These are phyloP conservation scores for Rhododendron kiyosumense DNA, from an alignment of 148 eudicot genomes.

Conservation along the genomic window DNA sequence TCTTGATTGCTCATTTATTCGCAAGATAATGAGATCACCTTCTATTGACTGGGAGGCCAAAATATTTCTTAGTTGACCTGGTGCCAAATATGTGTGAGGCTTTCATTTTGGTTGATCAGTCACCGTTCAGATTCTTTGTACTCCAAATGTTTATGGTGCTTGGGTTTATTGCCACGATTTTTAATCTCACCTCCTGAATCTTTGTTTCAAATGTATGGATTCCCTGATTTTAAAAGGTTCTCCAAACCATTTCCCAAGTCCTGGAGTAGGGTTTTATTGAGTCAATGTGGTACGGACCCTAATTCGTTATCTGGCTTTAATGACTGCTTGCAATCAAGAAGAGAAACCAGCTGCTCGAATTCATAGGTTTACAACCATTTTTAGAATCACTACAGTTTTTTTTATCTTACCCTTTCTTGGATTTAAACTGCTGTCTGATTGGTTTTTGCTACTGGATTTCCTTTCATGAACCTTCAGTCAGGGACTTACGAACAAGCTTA, in stretches of 20 bases:
- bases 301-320: not conserved
- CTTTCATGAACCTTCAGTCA: not conserved
- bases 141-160: not conserved
- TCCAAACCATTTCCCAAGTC: not conserved
- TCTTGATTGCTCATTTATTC: not conserved
- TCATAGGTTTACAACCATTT: not conserved
- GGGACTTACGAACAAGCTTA: not conserved
- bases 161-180: not conserved
- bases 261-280: not conserved
- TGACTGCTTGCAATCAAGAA: not conserved
- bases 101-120: slow-evolving; percentile 3
- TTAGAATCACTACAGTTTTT: not conserved
- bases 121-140: not conserved
- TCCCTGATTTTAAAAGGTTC: not conserved
- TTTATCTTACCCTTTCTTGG: not conserved
- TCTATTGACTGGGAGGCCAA: not conserved
- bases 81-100: not conserved
- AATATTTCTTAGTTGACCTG: not conserved
- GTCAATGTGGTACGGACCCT: not conserved
- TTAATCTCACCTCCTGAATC: not conserved
- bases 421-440: not conserved
- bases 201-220: not conserved
- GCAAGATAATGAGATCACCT: not conserved
- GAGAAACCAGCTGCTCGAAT: not conserved
- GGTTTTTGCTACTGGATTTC: not conserved